These are phyloP conservation scores for Magnaporthiopsis incrustans DNA, from an alignment of 2,329 filamentous ascomycete genomes.

Conservation along the genomic window DNA sequence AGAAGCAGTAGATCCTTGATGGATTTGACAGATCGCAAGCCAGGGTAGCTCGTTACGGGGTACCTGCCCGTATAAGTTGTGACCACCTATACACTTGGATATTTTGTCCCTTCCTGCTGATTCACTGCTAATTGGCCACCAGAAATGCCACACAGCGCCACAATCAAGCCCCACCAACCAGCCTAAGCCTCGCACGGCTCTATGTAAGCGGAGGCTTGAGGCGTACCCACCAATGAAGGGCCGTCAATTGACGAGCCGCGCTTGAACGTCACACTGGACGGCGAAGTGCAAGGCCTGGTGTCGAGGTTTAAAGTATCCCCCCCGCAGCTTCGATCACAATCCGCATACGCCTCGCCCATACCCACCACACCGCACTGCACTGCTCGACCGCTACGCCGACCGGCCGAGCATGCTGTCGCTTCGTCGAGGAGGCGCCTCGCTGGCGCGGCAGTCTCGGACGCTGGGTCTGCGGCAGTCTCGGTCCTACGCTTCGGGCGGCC, in stretches of 20 bases:
- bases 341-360: background rate
- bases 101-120: no score
- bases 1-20: background rate
- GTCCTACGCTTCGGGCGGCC: slow-evolving; percentile 46
- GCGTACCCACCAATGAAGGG: background rate
- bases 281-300: background rate
- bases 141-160: background rate
- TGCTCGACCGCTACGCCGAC: slow-evolving; percentile 1
- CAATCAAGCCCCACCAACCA: background rate
- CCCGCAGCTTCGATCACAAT: background rate
- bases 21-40: background rate
- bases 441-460: slow-evolving; percentile 28
- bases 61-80: background rate
- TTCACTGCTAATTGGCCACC: background rate
- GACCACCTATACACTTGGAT: background rate
- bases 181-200: no score
- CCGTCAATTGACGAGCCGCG: background rate
- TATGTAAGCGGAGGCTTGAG: no score
- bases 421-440: slow-evolving; percentile 26
- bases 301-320: background rate
- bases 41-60: background rate
- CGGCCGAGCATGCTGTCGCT: slow-evolving; percentile 25
- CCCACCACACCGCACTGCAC: slow-evolving; percentile 1
- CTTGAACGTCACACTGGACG: background rate
- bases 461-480: slow-evolving; percentile 27